A percentile compares a stretch with the other conserved stretches of the same genome.
Conservation (phyloP, 257 asterid genomes). For the Solanum chiquidenum region DNA sequence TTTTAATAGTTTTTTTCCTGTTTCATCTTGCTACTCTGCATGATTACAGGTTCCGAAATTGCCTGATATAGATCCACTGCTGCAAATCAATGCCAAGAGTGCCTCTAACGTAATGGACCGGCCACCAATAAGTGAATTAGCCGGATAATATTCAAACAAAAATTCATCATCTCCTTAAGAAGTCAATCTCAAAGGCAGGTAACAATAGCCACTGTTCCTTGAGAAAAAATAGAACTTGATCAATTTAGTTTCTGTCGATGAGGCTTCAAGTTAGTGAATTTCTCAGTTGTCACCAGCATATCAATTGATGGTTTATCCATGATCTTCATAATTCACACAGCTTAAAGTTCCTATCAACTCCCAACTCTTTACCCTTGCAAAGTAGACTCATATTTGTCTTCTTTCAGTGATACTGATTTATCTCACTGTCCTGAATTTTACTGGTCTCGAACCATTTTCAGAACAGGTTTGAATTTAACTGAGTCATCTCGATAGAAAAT, state of each 20-base stretch:
- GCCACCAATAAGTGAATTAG: slow-evolving; percentile 87
- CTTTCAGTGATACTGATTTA: neutral
- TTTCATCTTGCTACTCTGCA: neutral
- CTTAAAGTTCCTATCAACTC: neutral
- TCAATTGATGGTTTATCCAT: neutral
- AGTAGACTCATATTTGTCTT: neutral
- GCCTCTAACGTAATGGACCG: slow-evolving; percentile 92
- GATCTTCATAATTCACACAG: neutral
- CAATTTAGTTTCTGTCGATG: neutral
- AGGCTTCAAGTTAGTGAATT: neutral
- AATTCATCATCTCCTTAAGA: neutral
- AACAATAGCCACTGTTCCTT: neutral
- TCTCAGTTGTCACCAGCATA: neutral
- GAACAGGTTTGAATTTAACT: neutral
- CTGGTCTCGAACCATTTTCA: neutral
- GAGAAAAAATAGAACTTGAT: neutral
- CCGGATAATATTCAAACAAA: slow-evolving; percentile 29
- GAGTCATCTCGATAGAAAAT: neutral
- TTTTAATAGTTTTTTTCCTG: neutral
- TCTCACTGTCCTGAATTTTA: neutral
- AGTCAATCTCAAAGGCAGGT: neutral
- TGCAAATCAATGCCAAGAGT: slow-evolving; percentile 77
- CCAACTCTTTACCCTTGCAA: neutral
- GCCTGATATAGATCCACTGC: slow-evolving; percentile 72
- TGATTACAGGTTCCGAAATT: slow-evolving; percentile 68